These are phyloP conservation scores for Skeletonema tropicum DNA, from an alignment of 108 stramenopile genomes.

Conservation along the genomic window DNA sequence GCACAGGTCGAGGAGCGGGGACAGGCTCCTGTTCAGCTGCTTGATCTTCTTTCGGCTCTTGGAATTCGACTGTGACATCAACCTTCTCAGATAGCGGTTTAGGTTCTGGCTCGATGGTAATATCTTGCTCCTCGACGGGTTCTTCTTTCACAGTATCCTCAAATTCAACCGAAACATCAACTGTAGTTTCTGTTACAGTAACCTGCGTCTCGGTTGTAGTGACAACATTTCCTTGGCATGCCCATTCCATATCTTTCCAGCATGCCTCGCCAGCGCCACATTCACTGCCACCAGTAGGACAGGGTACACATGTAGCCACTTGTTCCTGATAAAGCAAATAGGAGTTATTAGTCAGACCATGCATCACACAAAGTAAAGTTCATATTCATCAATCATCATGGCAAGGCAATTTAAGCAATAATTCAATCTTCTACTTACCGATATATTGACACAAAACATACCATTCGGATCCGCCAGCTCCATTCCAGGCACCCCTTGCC, in stretches of 20 bases:
- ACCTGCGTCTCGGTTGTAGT: conserved; percentile 3
- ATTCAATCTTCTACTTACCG: no score
- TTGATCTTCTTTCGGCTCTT: not conserved
- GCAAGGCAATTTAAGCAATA: no score
- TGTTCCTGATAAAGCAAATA: no score
- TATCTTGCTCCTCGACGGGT: not conserved
- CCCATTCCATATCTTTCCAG: conserved; percentile 36
- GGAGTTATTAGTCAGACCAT: no score
- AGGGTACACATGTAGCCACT: conserved; percentile 22
- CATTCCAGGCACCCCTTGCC: not conserved
- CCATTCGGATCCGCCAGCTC: conserved; percentile 24
- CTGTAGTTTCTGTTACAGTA: not conserved
- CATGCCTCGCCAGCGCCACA: conserved; percentile 30
- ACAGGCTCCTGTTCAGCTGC: conserved; percentile 7
- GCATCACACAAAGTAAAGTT: no score
- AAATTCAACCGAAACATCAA: conserved; percentile 8
- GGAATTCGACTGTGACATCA: not conserved
- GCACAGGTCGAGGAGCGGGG: not conserved
- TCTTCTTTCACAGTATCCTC: not conserved
- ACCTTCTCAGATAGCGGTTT: conserved; percentile 11
- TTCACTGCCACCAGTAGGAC: conserved; percentile 25
- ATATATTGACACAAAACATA: conserved; percentile 41
- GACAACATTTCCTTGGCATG: conserved; percentile 3
- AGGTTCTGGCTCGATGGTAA: conserved; percentile 8
- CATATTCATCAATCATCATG: no score